Base-by-base conservation (phyloP, 2,329 filamentous ascomycete genomes). In the Venturia aucupariae region DNA sequence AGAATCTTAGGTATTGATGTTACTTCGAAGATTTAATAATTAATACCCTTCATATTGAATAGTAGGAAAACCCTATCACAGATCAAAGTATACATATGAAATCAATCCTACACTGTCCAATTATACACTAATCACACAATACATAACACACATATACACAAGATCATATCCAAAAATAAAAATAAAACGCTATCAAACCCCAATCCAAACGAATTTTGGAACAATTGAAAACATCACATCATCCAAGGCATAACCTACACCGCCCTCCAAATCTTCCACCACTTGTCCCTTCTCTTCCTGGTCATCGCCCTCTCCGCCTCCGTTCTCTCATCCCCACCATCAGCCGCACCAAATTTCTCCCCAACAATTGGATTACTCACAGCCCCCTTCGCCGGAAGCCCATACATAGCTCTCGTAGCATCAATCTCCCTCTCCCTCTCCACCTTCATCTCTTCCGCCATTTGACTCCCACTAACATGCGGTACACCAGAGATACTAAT, bases 231-330 rank as follows among this genome's bases (percentile, higher is more conserved):
- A 13, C 22, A n/a, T n/a, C n/a, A 10, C 22, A 4, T 13, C 6
- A 15, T 51, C 8, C 46, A 22, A 46, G 17, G 4, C 22, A 15
- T n/a, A 6, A 46, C 22, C 46, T 51, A 51, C 22, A 57, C 51
- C 3, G n/a, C 51, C 51, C 30, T 57, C 51, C 51, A 57, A 57
- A 57, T 35, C 30, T 57, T 57, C 51, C 51, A 57, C 51, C 51
- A 57, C 51, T 57, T 57, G n/a, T 57, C 51, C 30, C 24, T 57
- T 3, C 51, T 30, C 27, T 24, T 32, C 19, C 17, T 57, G 15
- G 17, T 57, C 22, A 11, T 13, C 22, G 2, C 22, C 30, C 15
- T 57, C 51, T 35, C 51, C 30, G 27, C 19, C 27, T 55, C 27
- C 51, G 22, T 13, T 10, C 48, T 30, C 48, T 4, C 22, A 13